Evolutionary conservation across 176 grass and related monocot genomes (phyloP), one percentile per base, ranked within the genome.

Genomic region (Musa acuminata): DNA sequence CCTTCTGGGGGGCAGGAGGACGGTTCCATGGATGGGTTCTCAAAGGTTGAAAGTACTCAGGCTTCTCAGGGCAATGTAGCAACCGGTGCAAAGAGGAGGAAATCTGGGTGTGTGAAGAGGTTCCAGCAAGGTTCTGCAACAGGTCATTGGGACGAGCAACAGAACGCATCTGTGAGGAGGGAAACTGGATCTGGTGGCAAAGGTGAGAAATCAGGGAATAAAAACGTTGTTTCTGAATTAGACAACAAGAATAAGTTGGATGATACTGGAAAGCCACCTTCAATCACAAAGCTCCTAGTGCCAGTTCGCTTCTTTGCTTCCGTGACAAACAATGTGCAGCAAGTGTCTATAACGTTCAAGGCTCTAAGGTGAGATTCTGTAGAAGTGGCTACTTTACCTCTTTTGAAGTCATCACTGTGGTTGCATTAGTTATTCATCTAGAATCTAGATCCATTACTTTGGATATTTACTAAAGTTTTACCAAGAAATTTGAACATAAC

Each of bases 31-130:
- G 85, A 84, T 78, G 77, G 70, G 74, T 81, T 67, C 16, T 82
- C 82, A 8, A 92, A 80, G 80, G 77, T 81, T 50, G 77, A 83
- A 19, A 87, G 52, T 59, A 14, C 81, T 48, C 87, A 80, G 29
- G 16, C 72, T 72, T 78, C 82, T 71, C 88, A 87, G 49, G 82
- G 78, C 75, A 87, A 75, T 75, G 84, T 83, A 81, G 82, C 93
- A 59, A 99, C 95, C 24, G 95, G 90, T 84, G 90, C 95, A 26
- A 94, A 89, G 95, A 99, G 87, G 81, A 89, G 95, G 72, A 99
- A 99, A 50, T 93, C 88, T 72, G 95, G 95, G 71, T 89, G 81
- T 59, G 84, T 99, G 2, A 94, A 82, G 82, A 91, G 95, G 85
- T 99, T 99, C 62, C 85, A 84, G 73, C 73, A 82, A 53, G 84